Conservation (phyloP, 2,329 filamentous ascomycete genomes). For the Eurotiales sp. region DNA sequence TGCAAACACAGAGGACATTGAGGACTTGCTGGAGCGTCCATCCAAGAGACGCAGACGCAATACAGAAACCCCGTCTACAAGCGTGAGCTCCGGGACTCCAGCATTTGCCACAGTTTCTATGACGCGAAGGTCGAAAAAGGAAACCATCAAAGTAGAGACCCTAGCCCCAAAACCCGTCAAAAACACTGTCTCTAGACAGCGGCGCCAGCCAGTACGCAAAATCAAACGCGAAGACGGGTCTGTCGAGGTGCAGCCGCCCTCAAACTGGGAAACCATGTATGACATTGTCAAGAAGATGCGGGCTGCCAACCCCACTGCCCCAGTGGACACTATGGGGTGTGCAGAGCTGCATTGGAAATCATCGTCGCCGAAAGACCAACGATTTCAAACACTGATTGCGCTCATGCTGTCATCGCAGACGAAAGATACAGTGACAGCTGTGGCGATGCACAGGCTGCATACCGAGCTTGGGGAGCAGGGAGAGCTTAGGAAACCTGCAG, state of each 20-base stretch:
- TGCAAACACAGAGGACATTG: slow-evolving; percentile 50
- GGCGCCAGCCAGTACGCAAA: slow-evolving; percentile 39
- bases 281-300: slow-evolving; percentile 72
- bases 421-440: slow-evolving; percentile 85
- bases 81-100: slow-evolving; percentile 17
- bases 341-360: slow-evolving; percentile 48
- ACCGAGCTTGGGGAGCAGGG: slow-evolving; percentile 56
- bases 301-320: slow-evolving; percentile 63
- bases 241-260: slow-evolving; percentile 55
- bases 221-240: slow-evolving; percentile 35
- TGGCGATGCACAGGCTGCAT: slow-evolving; percentile 75
- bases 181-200: slow-evolving; percentile 25
- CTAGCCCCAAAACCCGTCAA: slow-evolving; percentile 14
- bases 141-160: slow-evolving; percentile 23
- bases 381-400: slow-evolving; percentile 82
- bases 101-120: slow-evolving; percentile 17
- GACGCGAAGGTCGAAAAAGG: slow-evolving; percentile 19
- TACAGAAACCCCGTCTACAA: slow-evolving; percentile 24
- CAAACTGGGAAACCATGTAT: slow-evolving; percentile 83
- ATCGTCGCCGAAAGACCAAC: slow-evolving; percentile 53
- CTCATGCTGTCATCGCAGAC: slow-evolving; percentile 92
- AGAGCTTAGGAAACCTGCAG: neutral
- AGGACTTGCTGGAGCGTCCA: slow-evolving; percentile 48
- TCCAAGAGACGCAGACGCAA: slow-evolving; percentile 50
- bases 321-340: slow-evolving; percentile 97